phyloP scores from a whole-genome alignment of 495 filamentous ascomycete genomes.

The Aspergillus diversus region DNA sequence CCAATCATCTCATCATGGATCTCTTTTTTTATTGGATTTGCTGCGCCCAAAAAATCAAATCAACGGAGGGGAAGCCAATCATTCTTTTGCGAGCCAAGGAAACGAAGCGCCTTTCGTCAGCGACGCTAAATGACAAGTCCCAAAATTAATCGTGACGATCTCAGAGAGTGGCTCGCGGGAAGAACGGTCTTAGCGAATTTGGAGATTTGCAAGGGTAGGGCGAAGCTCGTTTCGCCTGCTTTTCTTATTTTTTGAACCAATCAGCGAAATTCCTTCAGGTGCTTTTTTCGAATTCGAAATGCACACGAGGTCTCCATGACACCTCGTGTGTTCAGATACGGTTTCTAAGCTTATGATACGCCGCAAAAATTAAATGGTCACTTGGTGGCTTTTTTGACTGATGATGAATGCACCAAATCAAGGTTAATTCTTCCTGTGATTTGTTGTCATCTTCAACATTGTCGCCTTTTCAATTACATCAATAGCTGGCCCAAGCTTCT shows the following conservation, averaged over 20 bases:
- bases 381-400: conserved; percentile 19
- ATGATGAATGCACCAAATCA: conserved; percentile 15
- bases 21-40: not conserved
- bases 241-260: conserved; percentile 30
- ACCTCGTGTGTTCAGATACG: conserved; percentile 20
- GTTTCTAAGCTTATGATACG: conserved; percentile 19
- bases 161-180: conserved; percentile 17
- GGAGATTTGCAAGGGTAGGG: conserved; percentile 36
- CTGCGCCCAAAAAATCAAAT: not conserved
- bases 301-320: conserved; percentile 32
- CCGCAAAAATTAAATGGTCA: conserved; percentile 12
- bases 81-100: not conserved
- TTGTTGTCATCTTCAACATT: conserved; percentile 29
- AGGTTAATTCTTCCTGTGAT: conserved; percentile 10
- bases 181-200: conserved; percentile 33
- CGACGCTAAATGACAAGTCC: conserved; percentile 19
- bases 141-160: conserved; percentile 37
- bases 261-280: conserved; percentile 41
- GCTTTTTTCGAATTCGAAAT: conserved; percentile 35
- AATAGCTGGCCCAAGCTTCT: conserved; percentile 45
- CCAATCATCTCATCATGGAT: not conserved
- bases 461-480: conserved; percentile 24
- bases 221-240: conserved; percentile 32
- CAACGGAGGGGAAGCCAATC: not conserved
- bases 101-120: not conserved